Evolutionary conservation across 768 basidiomycete genomes (phyloP), one percentile per base, ranked within the genome.

Genomic region (Lactifluus piperatus): DNA sequence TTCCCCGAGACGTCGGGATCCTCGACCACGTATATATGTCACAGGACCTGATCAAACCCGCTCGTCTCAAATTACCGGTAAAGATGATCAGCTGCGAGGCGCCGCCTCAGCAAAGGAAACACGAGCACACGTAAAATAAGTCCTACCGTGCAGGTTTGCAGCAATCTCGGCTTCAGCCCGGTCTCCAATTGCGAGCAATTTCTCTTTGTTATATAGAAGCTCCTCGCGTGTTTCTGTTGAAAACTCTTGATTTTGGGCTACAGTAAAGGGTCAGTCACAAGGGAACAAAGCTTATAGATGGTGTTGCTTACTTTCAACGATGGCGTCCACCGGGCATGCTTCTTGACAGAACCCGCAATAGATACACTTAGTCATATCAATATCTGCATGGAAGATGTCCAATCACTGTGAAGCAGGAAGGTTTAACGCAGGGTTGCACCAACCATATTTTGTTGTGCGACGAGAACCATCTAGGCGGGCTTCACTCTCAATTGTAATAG

Each of bases 261-360:
- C 14, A 49, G 41, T 16, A 36, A 32, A 20, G 6, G 44, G 29
- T 32, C 52, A 57, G 27, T 39, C 41, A 51, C 9, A 1, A 51
- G 24, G 29, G 22, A 47, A 43, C 27, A 18, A 29, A 30, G 51
- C 52, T 44, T 32, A 54, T 27, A 16, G 20, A 50, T 9, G 14
- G 10, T n/a, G 26, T 51, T 43, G 76, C 91, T 64, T 70, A 95
- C 94, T 95, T 78, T 98, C 97, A 55, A 99, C 97, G 67, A 99
- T 98, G 60, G 97, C 97, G 74, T 98, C 97, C 57, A 98, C 97
- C 2, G 97, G 97, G 72, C 97, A 99, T 30, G 97, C 97, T 75
- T 98, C 97, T 74, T 98, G 95, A 73, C 97, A 98, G 80, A 97
- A 98, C 54, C 97, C 97, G 74, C 97, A 99, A 78, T 99, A 99